Base-by-base conservation (phyloP, 2,329 filamentous ascomycete genomes). In the Tolypocladium tundrense region DNA sequence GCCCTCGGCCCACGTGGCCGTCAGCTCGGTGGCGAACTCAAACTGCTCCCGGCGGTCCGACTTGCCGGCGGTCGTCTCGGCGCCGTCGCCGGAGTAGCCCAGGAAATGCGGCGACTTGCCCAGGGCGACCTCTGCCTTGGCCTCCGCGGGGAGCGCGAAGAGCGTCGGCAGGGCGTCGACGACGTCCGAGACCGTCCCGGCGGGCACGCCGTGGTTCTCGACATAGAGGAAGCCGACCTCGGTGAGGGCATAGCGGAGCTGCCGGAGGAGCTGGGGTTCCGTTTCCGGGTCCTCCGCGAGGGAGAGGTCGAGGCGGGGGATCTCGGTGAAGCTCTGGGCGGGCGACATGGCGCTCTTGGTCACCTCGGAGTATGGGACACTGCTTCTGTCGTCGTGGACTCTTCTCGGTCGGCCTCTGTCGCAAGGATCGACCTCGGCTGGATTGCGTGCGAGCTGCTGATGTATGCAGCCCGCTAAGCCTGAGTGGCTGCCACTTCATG, bases 61-160 rank as follows among this genome's bases (percentile, higher is more conserved):
- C 55, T 70, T 68, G 0, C 81, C 80, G 0, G 79, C 77, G 1
- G 84, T 86, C 0, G 70, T 80, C 66, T 86, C 83, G 31, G 77
- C 72, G 0, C 81, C 82, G 21, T 76, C 75, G 0, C 72, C 76
- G 60, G 79, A 82, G 65, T 85, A 86, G 0, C 83, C 83, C 2
- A 86, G 70, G 58, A 86, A 84, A 64, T 85, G 82, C 11, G 82
- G 81, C 1, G 80, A 85, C 33, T 83, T 79, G 33, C 74, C 68
- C 21, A 81, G 70, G 0, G 75, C 75, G 11, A 80, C 66, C 1
- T 63, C 62, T 0, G 66, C 64, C 58, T 81, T 82, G 7, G 68
- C 65, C 2, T 64, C 3, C 31, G 31, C 48, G 9, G 48, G 31
- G 9, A 51, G 48, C 19, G 48, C 48, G 1, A 51, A 51, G 48